phyloP scores from a whole-genome alignment of 148 eudicot genomes.

The Camellia granthamiana region DNA sequence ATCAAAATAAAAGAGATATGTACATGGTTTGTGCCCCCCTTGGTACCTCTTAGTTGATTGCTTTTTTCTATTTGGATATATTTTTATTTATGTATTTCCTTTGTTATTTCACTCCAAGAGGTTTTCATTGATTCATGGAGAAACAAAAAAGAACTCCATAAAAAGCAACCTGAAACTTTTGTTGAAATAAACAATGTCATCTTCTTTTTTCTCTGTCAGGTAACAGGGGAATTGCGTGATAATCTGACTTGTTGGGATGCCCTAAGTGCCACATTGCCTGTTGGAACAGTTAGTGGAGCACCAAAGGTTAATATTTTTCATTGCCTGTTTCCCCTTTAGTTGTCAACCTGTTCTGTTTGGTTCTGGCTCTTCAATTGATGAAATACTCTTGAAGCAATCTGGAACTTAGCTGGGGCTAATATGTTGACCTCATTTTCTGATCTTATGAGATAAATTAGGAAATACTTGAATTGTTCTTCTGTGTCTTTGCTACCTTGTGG shows the following conservation, averaged over 20 bases:
- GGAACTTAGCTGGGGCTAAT: background rate
- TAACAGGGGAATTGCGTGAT: constrained; percentile 80
- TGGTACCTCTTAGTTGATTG: background rate
- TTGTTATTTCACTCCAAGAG: background rate
- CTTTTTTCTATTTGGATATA: background rate
- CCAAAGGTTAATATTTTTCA: constrained; percentile 63
- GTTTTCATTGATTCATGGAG: background rate
- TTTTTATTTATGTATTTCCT: background rate
- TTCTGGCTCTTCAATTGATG: constrained; percentile 3
- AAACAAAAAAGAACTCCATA: background rate
- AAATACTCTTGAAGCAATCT: background rate
- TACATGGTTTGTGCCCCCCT: background rate
- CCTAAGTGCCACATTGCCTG: constrained; percentile 82
- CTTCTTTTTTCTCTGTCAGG: constrained; percentile 37
- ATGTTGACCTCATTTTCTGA: background rate
- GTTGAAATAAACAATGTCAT: background rate
- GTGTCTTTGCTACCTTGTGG: constrained; percentile 9
- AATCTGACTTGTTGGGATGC: constrained; percentile 83
- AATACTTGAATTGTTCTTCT: background rate
- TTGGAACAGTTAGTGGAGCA: constrained; percentile 95
- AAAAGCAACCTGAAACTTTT: constrained; percentile 5
- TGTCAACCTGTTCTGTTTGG: background rate
- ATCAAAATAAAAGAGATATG: too few relatives aligned
- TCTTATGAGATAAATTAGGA: background rate
- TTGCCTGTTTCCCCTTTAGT: background rate